These are phyloP conservation scores for Buxus sempervirens DNA, from an alignment of 164 flowering plant genomes.

Conservation along the genomic window DNA sequence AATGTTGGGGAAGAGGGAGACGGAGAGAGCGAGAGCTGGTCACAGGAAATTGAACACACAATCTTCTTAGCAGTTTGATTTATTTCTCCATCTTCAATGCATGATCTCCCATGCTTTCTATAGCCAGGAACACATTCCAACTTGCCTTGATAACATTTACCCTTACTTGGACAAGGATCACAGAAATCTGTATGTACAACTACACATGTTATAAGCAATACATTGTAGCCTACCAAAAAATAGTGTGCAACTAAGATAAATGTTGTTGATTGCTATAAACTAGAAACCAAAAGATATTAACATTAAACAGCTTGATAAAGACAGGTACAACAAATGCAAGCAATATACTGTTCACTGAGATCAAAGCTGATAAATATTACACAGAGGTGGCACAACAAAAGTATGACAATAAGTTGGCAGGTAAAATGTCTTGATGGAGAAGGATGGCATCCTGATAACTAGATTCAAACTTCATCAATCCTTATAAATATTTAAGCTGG, in stretches of 20 bases:
- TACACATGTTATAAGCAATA: background rate
- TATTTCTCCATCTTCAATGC: conserved; percentile 82
- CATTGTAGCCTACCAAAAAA: background rate
- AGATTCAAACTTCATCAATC: too few species aligned
- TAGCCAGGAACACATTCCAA: conserved; percentile 73
- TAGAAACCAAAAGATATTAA: background rate
- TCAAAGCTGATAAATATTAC: background rate
- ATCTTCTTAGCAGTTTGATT: conserved; percentile 66
- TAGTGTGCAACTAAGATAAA: background rate
- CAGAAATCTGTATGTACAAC: conserved; percentile 51
- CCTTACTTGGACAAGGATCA: conserved; percentile 83
- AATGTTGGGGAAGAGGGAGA: too few species aligned
- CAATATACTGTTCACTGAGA: background rate
- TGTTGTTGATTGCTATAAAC: background rate
- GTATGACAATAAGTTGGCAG: background rate
- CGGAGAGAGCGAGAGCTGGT: background rate
- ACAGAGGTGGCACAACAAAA: background rate
- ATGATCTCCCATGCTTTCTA: conserved; percentile 54
- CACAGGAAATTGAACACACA: conserved; percentile 35
- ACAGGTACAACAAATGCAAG: too few species aligned
- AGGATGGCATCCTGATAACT: too few species aligned
- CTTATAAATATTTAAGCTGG: too few species aligned
- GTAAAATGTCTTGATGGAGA: too few species aligned
- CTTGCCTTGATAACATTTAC: conserved; percentile 61
- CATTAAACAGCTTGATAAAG: too few species aligned